A percentile compares a stretch with the other conserved stretches of the same genome.
phyloP scores from a whole-genome alignment of 805 yeast species.

The Myxozyma melibiosi region DNA sequence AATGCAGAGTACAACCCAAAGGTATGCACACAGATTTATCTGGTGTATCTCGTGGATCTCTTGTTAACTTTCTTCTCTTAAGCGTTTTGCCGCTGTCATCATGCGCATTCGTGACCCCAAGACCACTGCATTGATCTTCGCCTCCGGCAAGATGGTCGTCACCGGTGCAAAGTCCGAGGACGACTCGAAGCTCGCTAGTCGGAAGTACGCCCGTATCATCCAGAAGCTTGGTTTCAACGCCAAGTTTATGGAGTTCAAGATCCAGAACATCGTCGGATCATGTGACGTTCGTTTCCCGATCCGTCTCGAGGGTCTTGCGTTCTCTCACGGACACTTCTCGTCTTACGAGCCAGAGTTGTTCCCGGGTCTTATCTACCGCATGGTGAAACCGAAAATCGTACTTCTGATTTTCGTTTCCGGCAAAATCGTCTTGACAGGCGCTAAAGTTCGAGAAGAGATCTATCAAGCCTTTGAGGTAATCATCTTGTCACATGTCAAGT shows the following conservation, averaged over 20 bases:
- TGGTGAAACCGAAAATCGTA: constrained; percentile 98
- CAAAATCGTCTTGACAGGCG: constrained; percentile 96
- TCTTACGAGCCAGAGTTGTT: constrained; percentile 92
- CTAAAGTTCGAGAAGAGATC: constrained; percentile 97
- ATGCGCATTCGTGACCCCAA: constrained; percentile 99
- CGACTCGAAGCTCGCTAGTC: constrained; percentile 95
- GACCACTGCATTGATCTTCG: constrained; percentile 95
- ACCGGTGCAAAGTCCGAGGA: constrained; percentile 99
- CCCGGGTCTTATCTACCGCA: constrained; percentile 97
- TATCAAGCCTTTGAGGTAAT: constrained; percentile 86
- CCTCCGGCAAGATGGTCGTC: constrained; percentile 99
- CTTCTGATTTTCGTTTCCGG: constrained; percentile 94
- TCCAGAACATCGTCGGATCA: constrained; percentile 96
- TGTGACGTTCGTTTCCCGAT: constrained; percentile 99
- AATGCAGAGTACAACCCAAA: constrained; percentile 98
- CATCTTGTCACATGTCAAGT: not conserved
- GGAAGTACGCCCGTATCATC: constrained; percentile 96
- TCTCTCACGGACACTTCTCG: constrained; percentile 93
- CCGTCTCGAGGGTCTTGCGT: constrained; percentile 94
- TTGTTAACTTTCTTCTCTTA: constrained; percentile 1
- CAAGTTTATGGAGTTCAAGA: constrained; percentile 95
- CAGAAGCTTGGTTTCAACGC: constrained; percentile 98
- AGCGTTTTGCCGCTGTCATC: constrained; percentile 97
- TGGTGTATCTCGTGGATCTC: not conserved
- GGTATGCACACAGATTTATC: constrained; percentile 22